Conservation (phyloP, 2,329 filamentous ascomycete genomes). For the Diplodia corticola region DNA sequence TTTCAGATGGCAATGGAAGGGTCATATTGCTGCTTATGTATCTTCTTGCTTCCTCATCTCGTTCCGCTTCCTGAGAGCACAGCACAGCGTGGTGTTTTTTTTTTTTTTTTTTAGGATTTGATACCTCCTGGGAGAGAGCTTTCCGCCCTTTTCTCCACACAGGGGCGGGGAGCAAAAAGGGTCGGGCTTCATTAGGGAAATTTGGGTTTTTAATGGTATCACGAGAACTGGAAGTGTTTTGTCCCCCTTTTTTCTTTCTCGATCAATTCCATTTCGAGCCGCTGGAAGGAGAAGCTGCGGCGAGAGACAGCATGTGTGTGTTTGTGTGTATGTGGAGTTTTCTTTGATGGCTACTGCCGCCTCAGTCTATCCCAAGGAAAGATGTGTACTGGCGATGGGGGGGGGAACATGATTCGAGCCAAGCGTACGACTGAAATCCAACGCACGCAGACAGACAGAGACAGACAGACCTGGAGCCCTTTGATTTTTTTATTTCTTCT, state of each 20-base stretch:
- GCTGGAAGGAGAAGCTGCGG: neutral
- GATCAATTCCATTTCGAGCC: neutral
- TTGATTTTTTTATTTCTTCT: neutral
- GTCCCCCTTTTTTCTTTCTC: neutral
- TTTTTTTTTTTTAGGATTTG: conserved; percentile 2
- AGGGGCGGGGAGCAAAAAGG: neutral
- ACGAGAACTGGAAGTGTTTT: neutral
- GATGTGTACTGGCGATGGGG: too few relatives aligned
- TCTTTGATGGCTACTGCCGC: neutral
- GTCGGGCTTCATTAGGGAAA: neutral
- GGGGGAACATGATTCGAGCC: neutral
- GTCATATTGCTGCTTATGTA: neutral
- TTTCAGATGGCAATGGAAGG: neutral
- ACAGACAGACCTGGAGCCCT: neutral
- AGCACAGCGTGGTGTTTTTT: conserved; percentile 15
- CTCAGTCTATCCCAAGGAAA: neutral
- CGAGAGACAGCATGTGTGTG: neutral
- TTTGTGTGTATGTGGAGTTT: neutral
- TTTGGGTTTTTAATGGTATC: neutral
- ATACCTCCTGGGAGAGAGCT: neutral
- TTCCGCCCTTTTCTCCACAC: neutral
- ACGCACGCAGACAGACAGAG: too few relatives aligned
- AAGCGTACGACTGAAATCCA: too few relatives aligned
- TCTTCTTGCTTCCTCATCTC: neutral
- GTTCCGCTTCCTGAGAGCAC: conserved; percentile 2